These are phyloP conservation scores for Nidula niveotomentosa DNA, from an alignment of 1,284 basidiomycete species.

Conservation along the genomic window DNA sequence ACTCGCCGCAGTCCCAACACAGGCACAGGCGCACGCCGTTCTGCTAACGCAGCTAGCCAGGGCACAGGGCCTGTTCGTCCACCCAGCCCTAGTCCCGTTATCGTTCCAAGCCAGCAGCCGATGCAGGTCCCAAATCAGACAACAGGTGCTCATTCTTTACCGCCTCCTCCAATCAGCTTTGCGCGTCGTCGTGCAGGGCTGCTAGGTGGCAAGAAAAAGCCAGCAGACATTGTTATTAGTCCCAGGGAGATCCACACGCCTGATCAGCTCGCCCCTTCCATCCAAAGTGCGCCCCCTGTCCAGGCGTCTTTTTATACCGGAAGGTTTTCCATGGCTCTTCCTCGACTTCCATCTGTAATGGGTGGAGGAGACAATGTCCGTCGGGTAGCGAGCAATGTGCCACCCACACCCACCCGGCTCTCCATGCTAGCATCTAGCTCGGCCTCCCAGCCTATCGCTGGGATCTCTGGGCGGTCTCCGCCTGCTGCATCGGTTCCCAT, in stretches of 20 bases:
- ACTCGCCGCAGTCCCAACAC: conserved; percentile 39
- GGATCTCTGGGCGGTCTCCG: conserved; percentile 41
- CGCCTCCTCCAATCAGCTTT: conserved; percentile 73
- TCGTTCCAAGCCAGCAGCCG: conserved; percentile 20
- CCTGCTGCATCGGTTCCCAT: conserved; percentile 60
- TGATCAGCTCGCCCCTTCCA: conserved; percentile 58
- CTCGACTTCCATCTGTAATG: conserved; percentile 59
- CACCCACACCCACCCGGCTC: conserved; percentile 71
- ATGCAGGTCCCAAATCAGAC: conserved; percentile 14
- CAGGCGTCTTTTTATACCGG: conserved; percentile 34
- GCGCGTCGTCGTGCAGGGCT: conserved; percentile 67
- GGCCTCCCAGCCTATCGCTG: conserved; percentile 15
- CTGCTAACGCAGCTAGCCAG: conserved; percentile 12
- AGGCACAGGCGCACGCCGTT: conserved; percentile 20
- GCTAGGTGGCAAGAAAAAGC: conserved; percentile 64
- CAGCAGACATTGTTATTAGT: conserved; percentile 75
- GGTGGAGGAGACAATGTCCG: conserved; percentile 40
- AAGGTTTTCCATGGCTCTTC: conserved; percentile 59
- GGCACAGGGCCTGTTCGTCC: conserved; percentile 18
- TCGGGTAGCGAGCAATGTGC: conserved; percentile 54
- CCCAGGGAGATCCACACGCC: conserved; percentile 55
- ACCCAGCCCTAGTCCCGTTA: conserved; percentile 26
- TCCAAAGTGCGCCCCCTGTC: conserved; percentile 74
- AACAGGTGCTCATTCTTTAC: conserved; percentile 38
- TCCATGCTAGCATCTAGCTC: conserved; percentile 35